Evolutionary conservation across 2,329 filamentous ascomycete genomes (phyloP).

Genomic region (Colletotrichum agaves): DNA sequence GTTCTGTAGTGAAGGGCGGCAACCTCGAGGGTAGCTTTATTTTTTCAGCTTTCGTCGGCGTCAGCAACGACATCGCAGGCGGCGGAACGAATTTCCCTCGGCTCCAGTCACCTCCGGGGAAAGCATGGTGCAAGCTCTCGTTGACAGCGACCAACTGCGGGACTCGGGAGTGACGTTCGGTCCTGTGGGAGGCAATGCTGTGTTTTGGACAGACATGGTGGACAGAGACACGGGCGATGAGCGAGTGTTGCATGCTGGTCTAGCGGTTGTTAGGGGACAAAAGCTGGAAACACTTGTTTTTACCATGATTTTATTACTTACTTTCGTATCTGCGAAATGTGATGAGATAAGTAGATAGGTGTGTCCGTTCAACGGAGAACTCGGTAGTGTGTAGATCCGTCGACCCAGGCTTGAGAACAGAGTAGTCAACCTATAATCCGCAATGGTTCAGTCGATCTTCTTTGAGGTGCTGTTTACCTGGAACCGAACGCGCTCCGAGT

Average conservation of each 20-base stretch:
- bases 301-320: too few species aligned
- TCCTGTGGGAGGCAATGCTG: constrained; percentile 50
- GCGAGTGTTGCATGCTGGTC: constrained; percentile 52
- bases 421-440: not conserved
- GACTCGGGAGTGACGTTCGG: constrained; percentile 53
- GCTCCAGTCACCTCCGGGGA: constrained; percentile 47
- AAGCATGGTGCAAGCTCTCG: constrained; percentile 50
- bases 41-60: constrained; percentile 51
- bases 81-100: constrained; percentile 55
- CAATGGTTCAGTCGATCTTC: not conserved
- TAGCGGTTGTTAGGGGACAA: constrained; percentile 51
- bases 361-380: constrained; percentile 37
- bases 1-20: constrained; percentile 47
- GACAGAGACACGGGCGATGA: constrained; percentile 49
- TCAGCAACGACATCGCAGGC: constrained; percentile 49
- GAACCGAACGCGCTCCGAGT: not conserved
- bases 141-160: constrained; percentile 54
- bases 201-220: constrained; percentile 54
- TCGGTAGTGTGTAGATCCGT: not conserved
- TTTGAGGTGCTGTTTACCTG: constrained; percentile 20
- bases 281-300: too few species aligned
- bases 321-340: too few species aligned
- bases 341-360: too few species aligned
- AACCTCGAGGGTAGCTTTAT: constrained; percentile 54
- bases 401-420: not conserved